These are phyloP conservation scores for Dryas alaskensis DNA, from an alignment of 306 rosid species.

Conservation along the genomic window DNA sequence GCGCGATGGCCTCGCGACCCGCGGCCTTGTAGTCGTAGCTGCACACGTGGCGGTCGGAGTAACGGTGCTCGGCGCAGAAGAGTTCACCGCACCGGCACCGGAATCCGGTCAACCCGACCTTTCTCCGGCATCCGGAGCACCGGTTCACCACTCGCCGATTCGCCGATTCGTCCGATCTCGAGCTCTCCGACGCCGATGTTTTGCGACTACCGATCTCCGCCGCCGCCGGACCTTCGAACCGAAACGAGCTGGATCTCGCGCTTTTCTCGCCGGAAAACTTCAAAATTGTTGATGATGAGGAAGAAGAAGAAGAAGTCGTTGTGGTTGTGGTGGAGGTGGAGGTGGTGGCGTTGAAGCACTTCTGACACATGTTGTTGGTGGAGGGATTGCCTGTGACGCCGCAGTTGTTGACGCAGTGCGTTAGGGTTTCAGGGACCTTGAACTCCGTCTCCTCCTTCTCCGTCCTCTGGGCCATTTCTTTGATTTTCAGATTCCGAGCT, in stretches of 20 bases:
- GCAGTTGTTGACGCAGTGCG: slow-evolving; percentile 79
- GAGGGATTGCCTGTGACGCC: slow-evolving; percentile 76
- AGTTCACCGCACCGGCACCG: slow-evolving; percentile 95
- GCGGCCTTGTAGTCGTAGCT: slow-evolving; percentile 83
- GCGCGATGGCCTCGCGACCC: slow-evolving; percentile 84
- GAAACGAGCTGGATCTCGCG: slow-evolving; percentile 38
- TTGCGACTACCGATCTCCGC: slow-evolving; percentile 12
- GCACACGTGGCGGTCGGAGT: slow-evolving; percentile 95
- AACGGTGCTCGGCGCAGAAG: slow-evolving; percentile 82
- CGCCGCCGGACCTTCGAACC: slow-evolving; percentile 16
- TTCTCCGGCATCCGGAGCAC: slow-evolving; percentile 75
- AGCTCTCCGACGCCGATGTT: slow-evolving; percentile 22
- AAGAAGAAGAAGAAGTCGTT: slow-evolving; percentile 7
- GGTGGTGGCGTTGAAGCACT: slow-evolving; percentile 61
- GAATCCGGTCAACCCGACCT: slow-evolving; percentile 88
- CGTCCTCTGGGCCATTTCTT: slow-evolving; percentile 67
- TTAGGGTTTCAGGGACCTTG: slow-evolving; percentile 67
- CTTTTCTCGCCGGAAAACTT: slow-evolving; percentile 49
- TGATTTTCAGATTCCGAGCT: slow-evolving; percentile 1
- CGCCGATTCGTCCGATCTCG: slow-evolving; percentile 34
- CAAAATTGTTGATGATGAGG: slow-evolving; percentile 16
- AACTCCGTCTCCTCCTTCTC: slow-evolving; percentile 83
- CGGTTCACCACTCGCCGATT: slow-evolving; percentile 66
- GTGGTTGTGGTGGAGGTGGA: slow-evolving; percentile 19
- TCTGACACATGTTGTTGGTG: slow-evolving; percentile 87